Evolutionary conservation across 805 yeast genomes (phyloP).

Genomic region (Candida patagonica): DNA sequence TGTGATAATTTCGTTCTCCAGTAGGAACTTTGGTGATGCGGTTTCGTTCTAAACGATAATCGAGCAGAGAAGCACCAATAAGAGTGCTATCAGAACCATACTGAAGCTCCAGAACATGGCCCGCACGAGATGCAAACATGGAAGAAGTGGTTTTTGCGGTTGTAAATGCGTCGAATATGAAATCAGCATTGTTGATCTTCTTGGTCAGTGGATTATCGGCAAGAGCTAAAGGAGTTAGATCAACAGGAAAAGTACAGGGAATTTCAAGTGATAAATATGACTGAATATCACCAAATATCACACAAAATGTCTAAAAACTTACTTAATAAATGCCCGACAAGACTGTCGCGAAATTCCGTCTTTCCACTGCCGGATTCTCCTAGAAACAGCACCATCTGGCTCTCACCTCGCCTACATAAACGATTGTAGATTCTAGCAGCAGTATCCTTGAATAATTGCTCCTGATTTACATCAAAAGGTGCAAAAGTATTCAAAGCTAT

Average conservation of each 20-base stretch:
- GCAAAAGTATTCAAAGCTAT: slow-evolving; percentile 32
- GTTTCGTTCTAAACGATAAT: slow-evolving; percentile 47
- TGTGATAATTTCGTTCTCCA: slow-evolving; percentile 50
- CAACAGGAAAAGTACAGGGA: not conserved
- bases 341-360: slow-evolving; percentile 27
- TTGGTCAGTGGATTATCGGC: slow-evolving; percentile 30
- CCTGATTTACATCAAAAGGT: slow-evolving; percentile 30
- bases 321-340: slow-evolving; percentile 25
- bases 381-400: slow-evolving; percentile 30
- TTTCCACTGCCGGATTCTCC: slow-evolving; percentile 36
- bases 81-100: slow-evolving; percentile 37
- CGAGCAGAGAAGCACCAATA: slow-evolving; percentile 45
- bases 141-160: slow-evolving; percentile 30
- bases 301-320: slow-evolving; percentile 3
- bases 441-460: slow-evolving; percentile 28
- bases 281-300: too few relatives aligned
- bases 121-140: slow-evolving; percentile 40
- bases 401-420: slow-evolving; percentile 28
- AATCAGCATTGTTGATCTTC: slow-evolving; percentile 27
- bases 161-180: slow-evolving; percentile 30
- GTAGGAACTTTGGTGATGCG: slow-evolving; percentile 42
- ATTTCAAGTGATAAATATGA: too few relatives aligned
- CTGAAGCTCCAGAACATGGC: slow-evolving; percentile 46
- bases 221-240: slow-evolving; percentile 16
- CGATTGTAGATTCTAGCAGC: slow-evolving; percentile 32